Base-by-base conservation (phyloP, 2,329 filamentous ascomycete species). In the Xylaria sp. region DNA sequence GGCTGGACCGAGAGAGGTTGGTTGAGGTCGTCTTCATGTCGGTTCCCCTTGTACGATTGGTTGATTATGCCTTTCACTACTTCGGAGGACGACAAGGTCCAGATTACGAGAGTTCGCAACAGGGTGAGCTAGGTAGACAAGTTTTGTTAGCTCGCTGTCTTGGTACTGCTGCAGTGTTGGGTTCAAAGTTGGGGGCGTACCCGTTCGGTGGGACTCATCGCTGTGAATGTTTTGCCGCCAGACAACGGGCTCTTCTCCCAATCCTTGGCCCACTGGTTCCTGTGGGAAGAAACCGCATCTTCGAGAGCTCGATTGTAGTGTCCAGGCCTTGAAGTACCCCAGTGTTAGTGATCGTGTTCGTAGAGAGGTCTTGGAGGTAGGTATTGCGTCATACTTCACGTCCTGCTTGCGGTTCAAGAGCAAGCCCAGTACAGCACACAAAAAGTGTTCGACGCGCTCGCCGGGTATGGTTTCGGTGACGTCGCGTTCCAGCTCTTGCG, bases 371-470 rank as follows among this genome's bases (percentile, higher is more conserved):
- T 22, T 45, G 37, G 44, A 39, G 37, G 42, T 26, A 38, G 58
- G 47, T 52, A 66, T 62, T 59, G 66, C 62, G 59, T 60, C 91
- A 74, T 84, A 97, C 94, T 99, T 96, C 71, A 97, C 90, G 76
- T 96, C 92, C 72, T 99, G 96, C 80, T 99, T 97, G 73, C 94
- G 88, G 74, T 99, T 99, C 67, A 99, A 80, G 50, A 97, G 84
- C 65, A 99, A 79, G 26, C 90, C 88, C 41, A 99, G 79, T 62
- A 99, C 76, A 59, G 92, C 92, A 78, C 95, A 99, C 21, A 99
- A 80, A 54, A 99, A 85, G 63, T 87, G 84, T 77, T 97, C 93
- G 43, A 90, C 87, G 68, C 92, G 88, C 67, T 95, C 88, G 65
- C 92, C 91, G 2, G 93, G 92, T 19, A 87, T 76, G 44, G 82